Evolutionary conservation across 306 rosid species (phyloP), one percentile per base, ranked within the genome.

Genomic region (Bauhinia variegata): DNA sequence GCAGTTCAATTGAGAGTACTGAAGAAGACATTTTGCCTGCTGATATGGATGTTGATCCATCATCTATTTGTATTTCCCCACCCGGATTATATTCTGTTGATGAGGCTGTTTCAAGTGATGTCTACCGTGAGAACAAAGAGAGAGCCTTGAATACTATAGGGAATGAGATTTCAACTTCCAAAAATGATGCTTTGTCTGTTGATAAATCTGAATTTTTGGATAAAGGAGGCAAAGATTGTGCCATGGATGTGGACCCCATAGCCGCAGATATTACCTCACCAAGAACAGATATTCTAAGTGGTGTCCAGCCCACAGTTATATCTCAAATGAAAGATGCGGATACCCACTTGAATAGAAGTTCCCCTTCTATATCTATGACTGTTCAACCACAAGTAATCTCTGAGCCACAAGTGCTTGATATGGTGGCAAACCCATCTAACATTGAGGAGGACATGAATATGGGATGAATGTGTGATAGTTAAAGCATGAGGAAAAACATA

Each of bases 1-100:
- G 19, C 7, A 52, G 23, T 15, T 58, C 14, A 62, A 70, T 50
- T 47, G 80, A 41, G 84, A 68, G 68, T 43, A 51, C 66, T 46
- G 78, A 71, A 67, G 81, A 70, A 48, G 87, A 80, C 52, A 80
- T 44, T 32, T 10, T 66, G 49, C 70, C 75, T 31, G 44, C 78
- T 7, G 80, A 83, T 61, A 84, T 88, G 96, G 88, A 88, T 49
- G 71, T 85, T 33, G 89, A 88, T 46, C 86, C 87, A 7, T 58
- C 78, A 43, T 75, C 83, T 56, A 83, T 78, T 65, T 81, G 78
- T 60, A 74, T 82, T 61, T 77, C 91, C 11, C 82, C 88, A n/a
- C 87, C 83, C 2, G 74, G 79, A 16, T 58, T 85, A 71, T 39
- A 60, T 69, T 72, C 81, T 52, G 79, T 80, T 44, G 84, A 88